Conservation (phyloP, 257 asterid species). For the Nyctanthes arbortristis region DNA sequence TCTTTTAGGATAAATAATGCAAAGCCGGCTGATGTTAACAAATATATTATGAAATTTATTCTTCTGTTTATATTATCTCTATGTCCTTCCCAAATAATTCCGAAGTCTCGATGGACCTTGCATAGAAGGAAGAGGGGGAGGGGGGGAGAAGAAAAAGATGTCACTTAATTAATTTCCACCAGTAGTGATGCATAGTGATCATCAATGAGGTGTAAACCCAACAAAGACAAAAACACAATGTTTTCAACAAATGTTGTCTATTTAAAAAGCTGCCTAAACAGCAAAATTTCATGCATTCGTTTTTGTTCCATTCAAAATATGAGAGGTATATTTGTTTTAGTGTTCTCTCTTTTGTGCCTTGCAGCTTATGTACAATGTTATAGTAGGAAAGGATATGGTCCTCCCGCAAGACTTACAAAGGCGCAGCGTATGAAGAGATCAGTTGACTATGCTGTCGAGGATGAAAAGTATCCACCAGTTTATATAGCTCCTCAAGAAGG, state of each 20-base stretch:
- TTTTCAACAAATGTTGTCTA: not conserved
- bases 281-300: no score
- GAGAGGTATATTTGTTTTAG: slow-evolving; percentile 12
- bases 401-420: slow-evolving; percentile 13
- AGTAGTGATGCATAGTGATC: not conserved
- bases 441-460: not conserved
- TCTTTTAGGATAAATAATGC: not conserved
- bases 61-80: slow-evolving; percentile 10
- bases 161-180: not conserved
- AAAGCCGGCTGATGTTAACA: slow-evolving; percentile 14
- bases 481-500: slow-evolving; percentile 25
- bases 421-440: slow-evolving; percentile 5
- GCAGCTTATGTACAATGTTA: slow-evolving; percentile 26
- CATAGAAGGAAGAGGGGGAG: no score
- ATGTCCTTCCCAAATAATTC: slow-evolving; percentile 9
- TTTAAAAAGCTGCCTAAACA: no score
- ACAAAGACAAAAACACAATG: not conserved
- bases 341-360: slow-evolving; percentile 15
- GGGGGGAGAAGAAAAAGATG: no score
- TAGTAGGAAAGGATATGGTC: slow-evolving; percentile 20
- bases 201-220: not conserved
- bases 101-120: not conserved
- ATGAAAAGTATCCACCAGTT: slow-evolving; percentile 17
- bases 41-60: not conserved
- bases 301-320: not conserved